phyloP scores from a whole-genome alignment of 2,329 filamentous ascomycete species.

The Fusarium sp. region DNA sequence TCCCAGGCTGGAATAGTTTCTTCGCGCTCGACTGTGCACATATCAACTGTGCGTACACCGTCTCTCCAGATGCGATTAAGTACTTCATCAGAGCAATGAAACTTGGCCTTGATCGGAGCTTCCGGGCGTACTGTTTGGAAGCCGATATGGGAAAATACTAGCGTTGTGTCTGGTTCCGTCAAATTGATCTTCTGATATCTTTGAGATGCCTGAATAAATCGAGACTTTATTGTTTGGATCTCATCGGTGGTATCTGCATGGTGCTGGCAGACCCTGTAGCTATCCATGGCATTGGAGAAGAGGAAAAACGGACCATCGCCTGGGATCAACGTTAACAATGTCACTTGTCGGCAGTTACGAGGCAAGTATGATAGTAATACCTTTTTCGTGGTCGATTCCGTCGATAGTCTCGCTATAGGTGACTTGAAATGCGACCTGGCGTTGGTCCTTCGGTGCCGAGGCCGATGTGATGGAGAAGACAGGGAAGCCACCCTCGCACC shows the following conservation, averaged over 20 bases:
- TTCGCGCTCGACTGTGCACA: neutral
- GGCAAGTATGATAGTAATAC: rapidly evolving
- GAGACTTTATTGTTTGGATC: neutral
- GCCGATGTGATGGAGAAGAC: constrained; percentile 1
- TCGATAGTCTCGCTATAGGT: constrained; percentile 17
- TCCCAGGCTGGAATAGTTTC: constrained; percentile 16
- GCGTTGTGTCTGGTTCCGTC: neutral
- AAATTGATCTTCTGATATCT: constrained; percentile 11
- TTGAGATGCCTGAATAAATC: constrained; percentile 6
- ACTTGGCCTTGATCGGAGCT: neutral
- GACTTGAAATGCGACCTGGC: neutral
- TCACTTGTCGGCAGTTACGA: no score
- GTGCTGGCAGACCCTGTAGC: constrained; percentile 2
- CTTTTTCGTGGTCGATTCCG: neutral
- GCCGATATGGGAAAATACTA: neutral
- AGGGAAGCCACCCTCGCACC: constrained; percentile 9
- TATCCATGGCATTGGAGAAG: constrained; percentile 14
- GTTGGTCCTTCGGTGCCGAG: neutral
- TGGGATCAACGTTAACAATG: neutral
- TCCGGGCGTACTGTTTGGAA: neutral
- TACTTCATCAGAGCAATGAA: constrained; percentile 6
- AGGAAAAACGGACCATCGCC: constrained; percentile 20
- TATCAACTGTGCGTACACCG: constrained; percentile 2
- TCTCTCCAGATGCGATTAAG: constrained; percentile 14
- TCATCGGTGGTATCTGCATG: neutral